Evolutionary conservation across 768 basidiomycete genomes (phyloP).

Genomic region (Stropharia rugosoannulata): DNA sequence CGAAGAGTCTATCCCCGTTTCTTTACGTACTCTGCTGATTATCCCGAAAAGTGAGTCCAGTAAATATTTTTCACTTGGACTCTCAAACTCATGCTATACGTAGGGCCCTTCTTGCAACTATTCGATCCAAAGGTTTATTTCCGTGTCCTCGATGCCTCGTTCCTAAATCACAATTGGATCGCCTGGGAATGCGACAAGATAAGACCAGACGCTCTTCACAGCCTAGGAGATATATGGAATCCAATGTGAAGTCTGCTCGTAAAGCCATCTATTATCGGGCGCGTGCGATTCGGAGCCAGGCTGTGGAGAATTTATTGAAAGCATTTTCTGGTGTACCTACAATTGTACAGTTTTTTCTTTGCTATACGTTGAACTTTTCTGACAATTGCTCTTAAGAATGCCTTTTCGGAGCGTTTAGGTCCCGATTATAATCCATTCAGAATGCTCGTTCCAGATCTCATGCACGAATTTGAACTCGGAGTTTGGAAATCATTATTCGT

Average conservation of each 20-base stretch:
- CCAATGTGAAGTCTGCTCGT: neutral
- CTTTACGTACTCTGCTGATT: slow-evolving; percentile 35
- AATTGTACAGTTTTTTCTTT: neutral
- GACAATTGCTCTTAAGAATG: neutral
- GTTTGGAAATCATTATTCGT: too few relatives aligned
- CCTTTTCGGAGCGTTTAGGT: neutral
- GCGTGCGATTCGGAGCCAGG: neutral
- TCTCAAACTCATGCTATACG: too few relatives aligned
- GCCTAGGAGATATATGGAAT: neutral
- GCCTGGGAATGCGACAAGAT: neutral
- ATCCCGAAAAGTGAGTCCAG: too few relatives aligned
- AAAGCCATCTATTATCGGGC: neutral
- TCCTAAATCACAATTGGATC: slow-evolving; percentile 19
- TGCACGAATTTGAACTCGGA: too few relatives aligned
- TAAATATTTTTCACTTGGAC: too few relatives aligned
- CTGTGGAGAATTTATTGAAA: neutral
- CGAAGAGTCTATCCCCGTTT: too few relatives aligned
- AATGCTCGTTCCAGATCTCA: too few relatives aligned
- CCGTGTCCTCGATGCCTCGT: slow-evolving; percentile 35
- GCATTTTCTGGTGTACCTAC: neutral
- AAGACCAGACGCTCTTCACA: neutral
- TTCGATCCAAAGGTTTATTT: slow-evolving; percentile 33
- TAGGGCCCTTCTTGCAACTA: too few relatives aligned
- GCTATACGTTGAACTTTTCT: neutral
- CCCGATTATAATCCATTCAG: neutral